phyloP scores from a whole-genome alignment of 306 rosid genomes.

The Acmispon strigosus region DNA sequence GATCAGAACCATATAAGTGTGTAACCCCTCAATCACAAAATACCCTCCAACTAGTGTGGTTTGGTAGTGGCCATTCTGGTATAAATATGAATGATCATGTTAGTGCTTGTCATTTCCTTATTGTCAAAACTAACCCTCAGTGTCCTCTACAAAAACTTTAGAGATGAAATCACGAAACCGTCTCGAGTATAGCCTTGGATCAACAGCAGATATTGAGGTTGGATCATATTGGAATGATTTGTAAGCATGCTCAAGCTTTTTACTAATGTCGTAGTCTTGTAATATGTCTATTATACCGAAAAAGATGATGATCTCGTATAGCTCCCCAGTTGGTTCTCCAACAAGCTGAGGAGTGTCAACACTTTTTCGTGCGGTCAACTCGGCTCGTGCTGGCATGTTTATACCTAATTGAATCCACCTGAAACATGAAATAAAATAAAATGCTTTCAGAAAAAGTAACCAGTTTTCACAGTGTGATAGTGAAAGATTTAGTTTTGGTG shows the following conservation, averaged over 20 bases:
- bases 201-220: conserved; percentile 87
- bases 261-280: conserved; percentile 93
- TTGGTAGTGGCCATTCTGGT: conserved; percentile 23
- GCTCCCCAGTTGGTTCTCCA: conserved; percentile 88
- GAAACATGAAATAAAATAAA: conserved; percentile 4
- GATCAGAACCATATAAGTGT: neutral
- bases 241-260: conserved; percentile 97
- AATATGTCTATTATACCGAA: conserved; percentile 90
- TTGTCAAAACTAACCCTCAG: conserved; percentile 38
- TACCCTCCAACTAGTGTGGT: conserved; percentile 30
- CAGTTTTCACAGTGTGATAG: neutral
- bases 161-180: conserved; percentile 95
- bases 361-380: conserved; percentile 51
- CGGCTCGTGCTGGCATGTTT: conserved; percentile 83
- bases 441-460: neutral
- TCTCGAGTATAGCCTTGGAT: conserved; percentile 86
- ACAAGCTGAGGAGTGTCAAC: conserved; percentile 75
- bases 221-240: conserved; percentile 88
- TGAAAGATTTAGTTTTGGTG: neutral
- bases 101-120: conserved; percentile 29
- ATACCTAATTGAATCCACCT: conserved; percentile 79
- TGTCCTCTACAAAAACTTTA: conserved; percentile 86
- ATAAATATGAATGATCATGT: conserved; percentile 22
- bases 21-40: conserved; percentile 19
- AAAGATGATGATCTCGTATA: conserved; percentile 65